Evolutionary conservation across 192 early-diverging fungal genomes (phyloP).

Genomic region (Paraglomus brasilianum): DNA sequence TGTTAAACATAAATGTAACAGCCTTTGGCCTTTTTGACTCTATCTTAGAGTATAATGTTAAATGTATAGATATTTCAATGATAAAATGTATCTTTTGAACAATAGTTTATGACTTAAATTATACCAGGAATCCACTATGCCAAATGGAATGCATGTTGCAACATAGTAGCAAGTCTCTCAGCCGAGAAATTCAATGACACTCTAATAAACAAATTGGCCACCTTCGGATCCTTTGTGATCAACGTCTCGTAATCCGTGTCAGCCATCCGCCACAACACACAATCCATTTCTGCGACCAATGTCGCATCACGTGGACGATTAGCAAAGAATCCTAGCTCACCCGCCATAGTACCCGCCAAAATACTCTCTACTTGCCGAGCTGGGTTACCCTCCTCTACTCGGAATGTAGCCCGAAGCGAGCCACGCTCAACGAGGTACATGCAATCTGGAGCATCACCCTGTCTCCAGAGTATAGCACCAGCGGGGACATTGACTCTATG

Average conservation of each 20-base stretch:
- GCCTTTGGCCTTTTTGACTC: too few relatives aligned
- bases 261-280: slow-evolving; percentile 75
- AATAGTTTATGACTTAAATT: too few relatives aligned
- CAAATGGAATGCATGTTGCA: slow-evolving; percentile 41
- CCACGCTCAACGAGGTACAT: slow-evolving; percentile 81
- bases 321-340: slow-evolving; percentile 82
- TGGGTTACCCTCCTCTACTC: slow-evolving; percentile 40
- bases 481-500: slow-evolving; percentile 50
- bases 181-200: slow-evolving; percentile 74
- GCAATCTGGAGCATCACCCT: slow-evolving; percentile 55
- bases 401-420: slow-evolving; percentile 47
- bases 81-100: too few relatives aligned
- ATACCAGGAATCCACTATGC: too few relatives aligned
- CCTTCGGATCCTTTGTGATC: slow-evolving; percentile 62
- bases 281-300: slow-evolving; percentile 61
- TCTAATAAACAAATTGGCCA: slow-evolving; percentile 74
- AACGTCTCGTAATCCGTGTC: slow-evolving; percentile 65
- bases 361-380: slow-evolving; percentile 70
- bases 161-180: slow-evolving; percentile 49
- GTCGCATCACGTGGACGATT: slow-evolving; percentile 53
- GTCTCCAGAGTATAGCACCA: slow-evolving; percentile 66
- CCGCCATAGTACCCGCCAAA: slow-evolving; percentile 87
- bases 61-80: too few relatives aligned
- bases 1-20: too few relatives aligned
- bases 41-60: too few relatives aligned